These are phyloP conservation scores for Ophiostoma populinum DNA, from an alignment of 2,329 filamentous ascomycete genomes.

Conservation along the genomic window DNA sequence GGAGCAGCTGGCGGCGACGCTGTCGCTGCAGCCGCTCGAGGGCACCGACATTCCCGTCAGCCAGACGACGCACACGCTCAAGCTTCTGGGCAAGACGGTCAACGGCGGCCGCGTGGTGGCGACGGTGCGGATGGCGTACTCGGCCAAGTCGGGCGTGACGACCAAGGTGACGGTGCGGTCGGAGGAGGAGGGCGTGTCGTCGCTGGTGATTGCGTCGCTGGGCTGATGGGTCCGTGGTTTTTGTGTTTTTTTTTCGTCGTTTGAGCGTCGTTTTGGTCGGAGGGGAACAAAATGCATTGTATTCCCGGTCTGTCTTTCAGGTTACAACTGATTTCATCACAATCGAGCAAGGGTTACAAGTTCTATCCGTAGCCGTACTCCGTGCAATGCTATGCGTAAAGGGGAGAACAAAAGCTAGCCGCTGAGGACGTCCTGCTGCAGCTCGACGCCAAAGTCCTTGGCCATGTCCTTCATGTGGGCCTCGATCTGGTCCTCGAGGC, in stretches of 20 bases:
- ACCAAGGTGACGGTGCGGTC: constrained; percentile 86
- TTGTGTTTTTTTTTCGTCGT: neutral
- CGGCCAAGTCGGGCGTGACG: constrained; percentile 80
- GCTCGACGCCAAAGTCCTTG: constrained; percentile 77
- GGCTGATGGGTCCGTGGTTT: constrained; percentile 34
- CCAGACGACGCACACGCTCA: constrained; percentile 82
- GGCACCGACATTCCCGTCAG: constrained; percentile 83
- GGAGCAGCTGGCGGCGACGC: constrained; percentile 68
- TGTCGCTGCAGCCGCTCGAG: constrained; percentile 86
- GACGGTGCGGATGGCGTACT: constrained; percentile 83
- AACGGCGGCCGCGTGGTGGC: constrained; percentile 77
- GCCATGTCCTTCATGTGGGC: constrained; percentile 73
- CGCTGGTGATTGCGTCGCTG: constrained; percentile 68
- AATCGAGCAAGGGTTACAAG: no score
- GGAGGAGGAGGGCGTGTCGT: constrained; percentile 83
- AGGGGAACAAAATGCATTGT: constrained; percentile 5
- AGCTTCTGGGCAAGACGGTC: constrained; percentile 90
- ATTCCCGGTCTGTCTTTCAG: no score
- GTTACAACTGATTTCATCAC: no score
- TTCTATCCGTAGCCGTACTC: no score
- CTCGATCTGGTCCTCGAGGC: constrained; percentile 93
- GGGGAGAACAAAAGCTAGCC: no score
- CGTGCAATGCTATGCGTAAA: no score
- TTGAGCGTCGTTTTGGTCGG: constrained; percentile 3
- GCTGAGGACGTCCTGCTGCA: constrained; percentile 79